Percentiles rank a stretch among this genome's conserved stretches.
phyloP scores from a whole-genome alignment of 306 rosid genomes.

The Arachis stenosperma region DNA sequence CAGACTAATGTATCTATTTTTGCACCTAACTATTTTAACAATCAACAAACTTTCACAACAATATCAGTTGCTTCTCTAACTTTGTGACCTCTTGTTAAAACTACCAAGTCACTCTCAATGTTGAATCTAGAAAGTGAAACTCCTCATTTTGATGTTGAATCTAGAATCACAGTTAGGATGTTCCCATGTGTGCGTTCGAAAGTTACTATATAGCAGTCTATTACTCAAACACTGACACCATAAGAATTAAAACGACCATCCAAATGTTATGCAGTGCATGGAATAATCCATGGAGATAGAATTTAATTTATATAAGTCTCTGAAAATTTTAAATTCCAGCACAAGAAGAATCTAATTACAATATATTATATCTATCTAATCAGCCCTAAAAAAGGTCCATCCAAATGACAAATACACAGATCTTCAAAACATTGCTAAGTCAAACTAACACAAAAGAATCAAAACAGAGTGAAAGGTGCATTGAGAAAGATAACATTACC shows the following conservation, averaged over 20 bases:
- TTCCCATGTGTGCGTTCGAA: background rate
- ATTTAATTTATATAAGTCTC: background rate
- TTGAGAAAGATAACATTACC: constrained; percentile 50
- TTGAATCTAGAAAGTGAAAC: background rate
- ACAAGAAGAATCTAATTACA: constrained; percentile 1
- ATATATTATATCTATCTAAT: background rate
- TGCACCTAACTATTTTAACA: constrained; percentile 12
- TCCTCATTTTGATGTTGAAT: background rate
- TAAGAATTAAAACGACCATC: too few relatives aligned
- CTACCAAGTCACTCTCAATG: background rate
- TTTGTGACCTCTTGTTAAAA: background rate
- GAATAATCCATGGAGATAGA: background rate
- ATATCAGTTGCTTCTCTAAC: background rate
- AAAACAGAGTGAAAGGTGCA: background rate
- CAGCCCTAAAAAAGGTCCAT: background rate
- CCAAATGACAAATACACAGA: constrained; percentile 20
- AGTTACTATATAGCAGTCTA: background rate
- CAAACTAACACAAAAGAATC: background rate
- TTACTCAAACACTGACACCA: constrained; percentile 13
- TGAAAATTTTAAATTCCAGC: constrained; percentile 9
- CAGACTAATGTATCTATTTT: background rate
- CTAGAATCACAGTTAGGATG: background rate
- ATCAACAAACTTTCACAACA: background rate
- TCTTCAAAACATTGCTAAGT: constrained; percentile 20
- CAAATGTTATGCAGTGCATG: too few relatives aligned